These are phyloP conservation scores for Cytospora paraplurivora DNA, from an alignment of 2,329 filamentous ascomycete genomes.

Conservation along the genomic window DNA sequence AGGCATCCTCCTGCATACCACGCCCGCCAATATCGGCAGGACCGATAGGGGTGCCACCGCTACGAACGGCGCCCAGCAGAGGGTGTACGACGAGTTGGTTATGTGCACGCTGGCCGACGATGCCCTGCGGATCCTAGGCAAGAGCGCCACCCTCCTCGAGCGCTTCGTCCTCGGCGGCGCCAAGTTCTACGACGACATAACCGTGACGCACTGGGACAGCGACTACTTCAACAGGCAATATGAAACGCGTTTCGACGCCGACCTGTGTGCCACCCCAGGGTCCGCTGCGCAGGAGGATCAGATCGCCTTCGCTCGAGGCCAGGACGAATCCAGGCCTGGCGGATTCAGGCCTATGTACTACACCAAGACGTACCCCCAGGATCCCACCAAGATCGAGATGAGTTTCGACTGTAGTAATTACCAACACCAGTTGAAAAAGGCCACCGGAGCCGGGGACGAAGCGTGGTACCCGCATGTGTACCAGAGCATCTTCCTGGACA, in stretches of 20 bases:
- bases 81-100: conserved; percentile 67
- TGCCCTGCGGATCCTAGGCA: conserved; percentile 51
- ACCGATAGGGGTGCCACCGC: conserved; percentile 38
- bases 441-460: conserved; percentile 30
- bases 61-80: conserved; percentile 48
- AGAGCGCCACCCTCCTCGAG: conserved; percentile 48
- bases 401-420: conserved; percentile 74
- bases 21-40: conserved; percentile 45
- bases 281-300: conserved; percentile 43
- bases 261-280: conserved; percentile 48
- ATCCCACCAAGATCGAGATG: conserved; percentile 65
- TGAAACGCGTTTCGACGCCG: conserved; percentile 13
- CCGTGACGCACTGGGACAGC: conserved; percentile 67
- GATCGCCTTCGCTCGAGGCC: conserved; percentile 45
- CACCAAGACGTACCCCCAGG: conserved; percentile 60
- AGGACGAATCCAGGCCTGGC: conserved; percentile 54
- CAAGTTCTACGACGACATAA: conserved; percentile 69
- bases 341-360: conserved; percentile 67
- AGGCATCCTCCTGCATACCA: conserved; percentile 53
- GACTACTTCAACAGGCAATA: conserved; percentile 70
- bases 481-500: conserved; percentile 69
- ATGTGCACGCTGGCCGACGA: conserved; percentile 55
- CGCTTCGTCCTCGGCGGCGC: conserved; percentile 10
- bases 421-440: conserved; percentile 67
- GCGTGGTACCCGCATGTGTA: conserved; percentile 63